A percentile compares a stretch with the other conserved stretches of the same genome.
phyloP scores from a whole-genome alignment of 768 basidiomycete species.

The Amanita pallidorosea region DNA sequence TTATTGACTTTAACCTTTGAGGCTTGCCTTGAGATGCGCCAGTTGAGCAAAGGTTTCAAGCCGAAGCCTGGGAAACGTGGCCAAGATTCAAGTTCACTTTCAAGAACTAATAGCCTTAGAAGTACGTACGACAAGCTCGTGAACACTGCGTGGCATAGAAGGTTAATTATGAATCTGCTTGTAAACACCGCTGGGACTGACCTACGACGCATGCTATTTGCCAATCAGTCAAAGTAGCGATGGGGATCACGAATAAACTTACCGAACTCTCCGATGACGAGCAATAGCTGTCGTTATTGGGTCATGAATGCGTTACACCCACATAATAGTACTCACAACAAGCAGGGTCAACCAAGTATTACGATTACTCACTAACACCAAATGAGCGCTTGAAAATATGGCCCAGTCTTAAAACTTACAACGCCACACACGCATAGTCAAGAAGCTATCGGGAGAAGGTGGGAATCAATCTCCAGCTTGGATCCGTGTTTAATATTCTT shows the following conservation, averaged over 20 bases:
- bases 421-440: slow-evolving; percentile 18
- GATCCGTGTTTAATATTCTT: not conserved
- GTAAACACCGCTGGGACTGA: slow-evolving; percentile 4
- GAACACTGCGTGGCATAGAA: slow-evolving; percentile 18
- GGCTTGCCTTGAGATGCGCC: slow-evolving; percentile 20
- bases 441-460: slow-evolving; percentile 12
- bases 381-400: not conserved
- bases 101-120: no score
- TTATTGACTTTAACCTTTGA: not conserved
- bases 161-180: not conserved
- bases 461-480: not conserved
- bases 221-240: not conserved
- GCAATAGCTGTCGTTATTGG: slow-evolving; percentile 7
- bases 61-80: slow-evolving; percentile 13
- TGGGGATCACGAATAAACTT: not conserved
- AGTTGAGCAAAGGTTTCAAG: slow-evolving; percentile 25
- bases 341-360: slow-evolving; percentile 12
- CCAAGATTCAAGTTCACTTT: not conserved
- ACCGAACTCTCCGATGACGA: slow-evolving; percentile 19
- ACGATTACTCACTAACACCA: slow-evolving; percentile 15
- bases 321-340: slow-evolving; percentile 10
- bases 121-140: slow-evolving; percentile 23
- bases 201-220: slow-evolving; percentile 13
- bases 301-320: not conserved
- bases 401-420: slow-evolving; percentile 9